Evolutionary conservation across 257 asterid species (phyloP).

Genomic region (Fraxinus anomala): DNA sequence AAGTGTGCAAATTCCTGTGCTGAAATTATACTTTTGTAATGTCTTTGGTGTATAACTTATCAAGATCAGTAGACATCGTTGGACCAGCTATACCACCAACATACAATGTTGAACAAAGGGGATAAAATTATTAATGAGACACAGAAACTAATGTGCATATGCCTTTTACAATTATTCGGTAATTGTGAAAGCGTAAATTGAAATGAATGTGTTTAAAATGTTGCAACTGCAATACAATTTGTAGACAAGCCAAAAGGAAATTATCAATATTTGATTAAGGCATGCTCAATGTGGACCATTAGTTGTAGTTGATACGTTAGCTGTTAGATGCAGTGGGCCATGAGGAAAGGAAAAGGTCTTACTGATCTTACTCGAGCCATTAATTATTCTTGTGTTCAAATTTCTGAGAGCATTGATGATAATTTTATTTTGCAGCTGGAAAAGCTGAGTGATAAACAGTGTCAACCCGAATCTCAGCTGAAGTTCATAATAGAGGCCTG

Average conservation of each 20-base stretch:
- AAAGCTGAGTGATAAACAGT: conserved; percentile 78
- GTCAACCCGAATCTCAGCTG: conserved; percentile 95
- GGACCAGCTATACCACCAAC: not conserved
- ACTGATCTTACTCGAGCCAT: not conserved
- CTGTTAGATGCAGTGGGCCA: not conserved
- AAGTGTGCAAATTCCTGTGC: not conserved
- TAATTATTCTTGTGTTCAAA: not conserved
- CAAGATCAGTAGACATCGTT: not conserved
- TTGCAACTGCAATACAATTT: not conserved
- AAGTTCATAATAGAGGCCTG: conserved; percentile 95
- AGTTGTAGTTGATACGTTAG: not conserved
- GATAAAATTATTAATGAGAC: not conserved
- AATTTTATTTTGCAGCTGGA: conserved; percentile 65
- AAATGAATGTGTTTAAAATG: not conserved
- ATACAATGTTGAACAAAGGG: not conserved
- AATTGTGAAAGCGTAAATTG: not conserved
- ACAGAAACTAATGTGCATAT: not conserved
- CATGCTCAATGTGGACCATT: not conserved
- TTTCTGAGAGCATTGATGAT: conserved; percentile 20
- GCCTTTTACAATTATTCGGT: not conserved
- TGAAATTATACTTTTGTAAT: too few species aligned
- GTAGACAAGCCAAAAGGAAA: not conserved
- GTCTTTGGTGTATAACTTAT: not conserved
- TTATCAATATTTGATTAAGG: not conserved
- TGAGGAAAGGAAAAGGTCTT: not conserved